phyloP scores from a whole-genome alignment of 768 basidiomycete genomes.

The Mycena albidolilacea region DNA sequence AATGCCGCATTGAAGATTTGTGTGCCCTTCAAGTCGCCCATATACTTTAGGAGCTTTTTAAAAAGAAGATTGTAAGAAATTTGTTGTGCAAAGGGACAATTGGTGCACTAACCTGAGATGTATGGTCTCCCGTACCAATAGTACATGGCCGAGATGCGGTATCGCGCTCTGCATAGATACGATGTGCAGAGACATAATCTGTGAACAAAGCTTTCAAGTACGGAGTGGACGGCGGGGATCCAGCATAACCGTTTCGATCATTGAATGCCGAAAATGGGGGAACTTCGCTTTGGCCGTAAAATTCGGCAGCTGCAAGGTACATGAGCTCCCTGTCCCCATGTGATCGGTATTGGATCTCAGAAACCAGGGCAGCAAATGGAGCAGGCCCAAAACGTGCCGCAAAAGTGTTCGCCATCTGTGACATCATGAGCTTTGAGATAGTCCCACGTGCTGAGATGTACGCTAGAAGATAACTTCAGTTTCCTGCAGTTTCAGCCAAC shows the following conservation, averaged over 20 bases:
- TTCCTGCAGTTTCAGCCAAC: too few relatives aligned
- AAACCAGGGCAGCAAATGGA: slow-evolving; percentile 23
- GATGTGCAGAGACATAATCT: slow-evolving; percentile 1
- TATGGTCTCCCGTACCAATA: slow-evolving; percentile 5
- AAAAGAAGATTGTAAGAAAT: neutral
- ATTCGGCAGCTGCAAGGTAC: slow-evolving; percentile 15
- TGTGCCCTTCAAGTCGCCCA: slow-evolving; percentile 21
- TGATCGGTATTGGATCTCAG: slow-evolving; percentile 12
- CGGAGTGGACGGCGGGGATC: neutral
- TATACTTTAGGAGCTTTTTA: slow-evolving; percentile 19
- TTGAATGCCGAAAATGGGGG: slow-evolving; percentile 1
- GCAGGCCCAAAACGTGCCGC: slow-evolving; percentile 20
- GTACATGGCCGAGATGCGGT: neutral
- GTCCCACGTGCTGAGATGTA: slow-evolving; percentile 22
- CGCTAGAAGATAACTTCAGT: neutral
- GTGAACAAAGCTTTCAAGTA: slow-evolving; percentile 21
- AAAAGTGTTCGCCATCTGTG: slow-evolving; percentile 26
- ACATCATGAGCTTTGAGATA: slow-evolving; percentile 18
- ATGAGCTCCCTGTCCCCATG: slow-evolving; percentile 24
- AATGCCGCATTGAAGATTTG: slow-evolving; percentile 9
- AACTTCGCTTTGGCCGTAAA: neutral
- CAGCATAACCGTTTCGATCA: slow-evolving; percentile 11
- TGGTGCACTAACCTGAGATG: neutral
- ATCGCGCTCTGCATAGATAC: slow-evolving; percentile 14
- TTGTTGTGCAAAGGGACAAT: neutral